Evolutionary conservation across 768 basidiomycete genomes (phyloP).

Genomic region (Psilocybe cyanescens): DNA sequence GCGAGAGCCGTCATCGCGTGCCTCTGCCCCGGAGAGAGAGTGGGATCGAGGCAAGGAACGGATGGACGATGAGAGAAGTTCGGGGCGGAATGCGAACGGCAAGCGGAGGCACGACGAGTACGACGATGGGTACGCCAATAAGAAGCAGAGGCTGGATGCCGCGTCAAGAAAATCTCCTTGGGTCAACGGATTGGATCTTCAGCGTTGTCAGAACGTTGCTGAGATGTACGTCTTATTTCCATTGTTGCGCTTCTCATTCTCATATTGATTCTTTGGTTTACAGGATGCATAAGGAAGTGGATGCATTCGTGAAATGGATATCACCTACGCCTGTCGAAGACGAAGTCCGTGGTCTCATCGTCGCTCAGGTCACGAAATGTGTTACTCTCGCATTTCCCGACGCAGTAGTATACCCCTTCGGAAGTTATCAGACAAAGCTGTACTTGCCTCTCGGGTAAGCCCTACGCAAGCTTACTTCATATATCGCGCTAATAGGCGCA

Average conservation of each 20-base stretch:
- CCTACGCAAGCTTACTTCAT: neutral
- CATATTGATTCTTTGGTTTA: conserved; percentile 10
- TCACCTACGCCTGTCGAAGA: conserved; percentile 86
- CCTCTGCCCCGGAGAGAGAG: conserved; percentile 32
- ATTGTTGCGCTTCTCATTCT: conserved; percentile 4
- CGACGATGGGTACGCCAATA: conserved; percentile 45
- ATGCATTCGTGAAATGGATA: conserved; percentile 85
- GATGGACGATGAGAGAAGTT: conserved; percentile 24
- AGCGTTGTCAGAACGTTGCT: conserved; percentile 74
- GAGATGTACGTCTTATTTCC: conserved; percentile 66
- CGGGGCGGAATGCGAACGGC: conserved; percentile 16
- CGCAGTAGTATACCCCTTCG: conserved; percentile 85
- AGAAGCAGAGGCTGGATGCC: conserved; percentile 55
- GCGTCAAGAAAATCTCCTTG: conserved; percentile 69
- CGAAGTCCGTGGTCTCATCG: conserved; percentile 76
- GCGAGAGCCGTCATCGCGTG: conserved; percentile 5
- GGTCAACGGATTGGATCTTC: conserved; percentile 73
- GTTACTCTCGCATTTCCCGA: conserved; percentile 74
- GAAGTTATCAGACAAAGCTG: conserved; percentile 90
- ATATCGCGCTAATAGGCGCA: conserved; percentile 18
- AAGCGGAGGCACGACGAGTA: conserved; percentile 25
- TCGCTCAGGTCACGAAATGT: conserved; percentile 69
- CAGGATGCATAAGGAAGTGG: conserved; percentile 87
- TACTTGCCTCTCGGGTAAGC: conserved; percentile 92
- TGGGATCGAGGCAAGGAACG: conserved; percentile 41